Conservation (phyloP, 768 basidiomycete genomes). For the Cystoderma amianthinum region DNA sequence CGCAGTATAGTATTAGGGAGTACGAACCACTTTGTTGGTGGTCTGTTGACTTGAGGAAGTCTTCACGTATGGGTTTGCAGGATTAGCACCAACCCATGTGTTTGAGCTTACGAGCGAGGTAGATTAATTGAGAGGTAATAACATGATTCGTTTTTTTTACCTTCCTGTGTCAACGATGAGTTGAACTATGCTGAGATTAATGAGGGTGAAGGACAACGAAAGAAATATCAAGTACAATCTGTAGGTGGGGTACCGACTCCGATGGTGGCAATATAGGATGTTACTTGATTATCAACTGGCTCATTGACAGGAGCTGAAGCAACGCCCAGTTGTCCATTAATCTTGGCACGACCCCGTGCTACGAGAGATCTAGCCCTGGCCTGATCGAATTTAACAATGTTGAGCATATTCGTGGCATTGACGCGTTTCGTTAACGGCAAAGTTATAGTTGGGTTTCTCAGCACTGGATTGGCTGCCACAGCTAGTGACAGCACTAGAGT, state of each 20-base stretch:
- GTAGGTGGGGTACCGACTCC: background rate
- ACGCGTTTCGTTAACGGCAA: slow-evolving; percentile 46
- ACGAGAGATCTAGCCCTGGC: slow-evolving; percentile 39
- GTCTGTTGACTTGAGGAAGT: slow-evolving; percentile 28
- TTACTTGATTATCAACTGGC: background rate
- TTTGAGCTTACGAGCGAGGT: slow-evolving; percentile 32
- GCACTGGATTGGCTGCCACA: slow-evolving; percentile 36
- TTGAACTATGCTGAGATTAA: background rate
- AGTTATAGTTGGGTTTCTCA: slow-evolving; percentile 31
- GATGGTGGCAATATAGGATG: background rate
- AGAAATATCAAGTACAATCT: background rate
- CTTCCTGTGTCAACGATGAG: slow-evolving; percentile 15
- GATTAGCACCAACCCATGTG: slow-evolving; percentile 45
- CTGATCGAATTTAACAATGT: slow-evolving; percentile 44
- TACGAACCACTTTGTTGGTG: slow-evolving; percentile 7
- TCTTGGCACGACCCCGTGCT: slow-evolving; percentile 26
- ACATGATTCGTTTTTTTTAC: background rate
- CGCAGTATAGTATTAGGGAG: background rate
- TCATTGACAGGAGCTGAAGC: too few relatives aligned
- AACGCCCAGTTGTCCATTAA: slow-evolving; percentile 13
- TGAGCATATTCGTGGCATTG: slow-evolving; percentile 41
- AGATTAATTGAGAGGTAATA: background rate
- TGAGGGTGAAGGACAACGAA: background rate
- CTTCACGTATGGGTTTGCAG: slow-evolving; percentile 15
- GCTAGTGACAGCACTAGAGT: slow-evolving; percentile 38